Evolutionary conservation across 306 rosid genomes (phyloP).

Genomic region (Arachis hypogaea): DNA sequence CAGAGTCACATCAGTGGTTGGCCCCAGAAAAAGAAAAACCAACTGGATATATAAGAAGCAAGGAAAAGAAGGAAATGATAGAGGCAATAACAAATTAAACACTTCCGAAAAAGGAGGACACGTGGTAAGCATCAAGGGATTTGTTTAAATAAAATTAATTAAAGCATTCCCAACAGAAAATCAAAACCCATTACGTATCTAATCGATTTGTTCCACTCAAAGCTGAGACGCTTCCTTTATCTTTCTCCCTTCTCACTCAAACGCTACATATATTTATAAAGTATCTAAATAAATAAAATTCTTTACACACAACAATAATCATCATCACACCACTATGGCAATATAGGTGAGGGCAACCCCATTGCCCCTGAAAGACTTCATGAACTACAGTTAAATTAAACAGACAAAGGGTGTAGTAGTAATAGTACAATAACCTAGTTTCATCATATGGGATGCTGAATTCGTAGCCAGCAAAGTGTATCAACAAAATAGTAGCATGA

Average conservation of each 20-base stretch:
- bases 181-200: conserved; percentile 41
- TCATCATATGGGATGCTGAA: conserved; percentile 5
- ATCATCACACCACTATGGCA: conserved; percentile 15
- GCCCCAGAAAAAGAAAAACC: conserved; percentile 36
- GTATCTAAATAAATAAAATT: background rate
- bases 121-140: conserved; percentile 49
- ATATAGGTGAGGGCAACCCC: conserved; percentile 20
- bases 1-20: conserved; percentile 42
- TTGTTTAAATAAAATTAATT: conserved; percentile 5
- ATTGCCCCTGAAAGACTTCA: background rate
- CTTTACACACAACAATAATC: conserved; percentile 9
- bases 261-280: conserved; percentile 1
- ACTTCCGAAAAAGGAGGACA: conserved; percentile 40
- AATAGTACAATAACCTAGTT: background rate
- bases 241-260: conserved; percentile 14
- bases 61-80: conserved; percentile 23
- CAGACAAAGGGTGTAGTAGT: background rate
- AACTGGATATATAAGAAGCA: conserved; percentile 20
- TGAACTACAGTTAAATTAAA: background rate
- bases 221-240: conserved; percentile 15
- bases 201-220: conserved; percentile 44
- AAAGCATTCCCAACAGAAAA: conserved; percentile 32
- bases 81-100: conserved; percentile 30
- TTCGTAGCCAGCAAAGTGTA: conserved; percentile 37
- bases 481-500: conserved; percentile 22